Evolutionary conservation across 2,329 filamentous ascomycete genomes (phyloP).

Genomic region (Cytospora leucostoma): DNA sequence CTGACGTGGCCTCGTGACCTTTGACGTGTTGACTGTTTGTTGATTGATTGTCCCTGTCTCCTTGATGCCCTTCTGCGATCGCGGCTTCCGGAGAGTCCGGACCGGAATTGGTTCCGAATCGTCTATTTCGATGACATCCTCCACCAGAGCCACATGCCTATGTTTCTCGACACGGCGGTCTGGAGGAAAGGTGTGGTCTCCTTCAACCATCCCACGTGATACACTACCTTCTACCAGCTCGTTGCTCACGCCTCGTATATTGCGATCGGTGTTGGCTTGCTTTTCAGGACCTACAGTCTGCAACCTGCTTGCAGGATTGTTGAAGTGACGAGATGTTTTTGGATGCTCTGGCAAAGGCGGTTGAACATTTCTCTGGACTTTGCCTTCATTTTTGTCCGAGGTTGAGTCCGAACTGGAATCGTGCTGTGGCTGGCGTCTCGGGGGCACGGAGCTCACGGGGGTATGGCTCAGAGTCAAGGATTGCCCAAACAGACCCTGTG

Average conservation of each 20-base stretch:
- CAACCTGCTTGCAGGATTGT: background rate
- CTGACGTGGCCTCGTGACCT: background rate
- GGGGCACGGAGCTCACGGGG: conserved; percentile 38
- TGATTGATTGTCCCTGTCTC: background rate
- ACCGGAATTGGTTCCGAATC: conserved; percentile 1
- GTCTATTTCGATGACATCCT: conserved; percentile 25
- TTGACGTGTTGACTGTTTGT: background rate
- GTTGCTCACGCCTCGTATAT: background rate
- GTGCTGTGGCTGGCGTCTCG: conserved; percentile 29
- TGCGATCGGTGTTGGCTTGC: background rate
- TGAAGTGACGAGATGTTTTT: background rate
- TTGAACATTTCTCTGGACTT: background rate
- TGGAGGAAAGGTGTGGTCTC: background rate
- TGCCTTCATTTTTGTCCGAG: background rate
- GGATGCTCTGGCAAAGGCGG: background rate
- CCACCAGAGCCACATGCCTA: background rate
- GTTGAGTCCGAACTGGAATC: conserved; percentile 14
- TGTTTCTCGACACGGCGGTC: background rate
- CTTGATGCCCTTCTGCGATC: background rate
- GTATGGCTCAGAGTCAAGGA: conserved; percentile 45
- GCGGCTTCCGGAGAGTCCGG: background rate
- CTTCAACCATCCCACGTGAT: background rate
- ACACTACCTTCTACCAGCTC: background rate
- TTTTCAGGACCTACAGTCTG: background rate
- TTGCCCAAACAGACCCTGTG: conserved; percentile 53